These are phyloP conservation scores for Asterionellopsis glacialis DNA, from an alignment of 108 stramenopile genomes.

Conservation along the genomic window DNA sequence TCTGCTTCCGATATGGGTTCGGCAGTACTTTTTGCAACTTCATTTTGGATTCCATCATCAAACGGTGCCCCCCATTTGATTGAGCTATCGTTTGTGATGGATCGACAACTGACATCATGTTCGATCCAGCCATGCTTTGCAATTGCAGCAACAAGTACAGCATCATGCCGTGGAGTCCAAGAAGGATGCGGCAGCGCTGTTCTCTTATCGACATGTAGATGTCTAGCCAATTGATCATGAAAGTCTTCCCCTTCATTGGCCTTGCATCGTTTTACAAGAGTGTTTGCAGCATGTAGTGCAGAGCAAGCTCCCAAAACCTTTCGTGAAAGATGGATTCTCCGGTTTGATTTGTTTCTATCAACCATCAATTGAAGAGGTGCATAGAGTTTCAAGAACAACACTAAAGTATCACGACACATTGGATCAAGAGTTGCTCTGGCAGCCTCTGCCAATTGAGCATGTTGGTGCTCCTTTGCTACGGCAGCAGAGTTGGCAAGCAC, in stretches of 20 bases:
- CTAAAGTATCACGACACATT: conserved; percentile 33
- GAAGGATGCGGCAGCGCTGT: conserved; percentile 62
- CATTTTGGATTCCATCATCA: conserved; percentile 16
- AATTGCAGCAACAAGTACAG: conserved; percentile 57
- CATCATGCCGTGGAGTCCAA: conserved; percentile 73
- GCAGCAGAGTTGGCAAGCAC: conserved; percentile 30
- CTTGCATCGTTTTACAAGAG: conserved; percentile 2
- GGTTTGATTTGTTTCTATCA: conserved; percentile 42
- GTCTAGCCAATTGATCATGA: not conserved
- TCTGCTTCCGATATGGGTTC: conserved; percentile 3
- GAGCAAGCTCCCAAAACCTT: conserved; percentile 29
- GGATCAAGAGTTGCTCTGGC: conserved; percentile 11
- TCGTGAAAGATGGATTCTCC: conserved; percentile 35
- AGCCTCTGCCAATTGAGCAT: conserved; percentile 18
- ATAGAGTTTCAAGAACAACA: conserved; percentile 42
- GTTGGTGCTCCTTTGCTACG: conserved; percentile 6
- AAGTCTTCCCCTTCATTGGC: not conserved
- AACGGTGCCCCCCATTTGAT: conserved; percentile 76
- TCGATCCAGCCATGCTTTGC: conserved; percentile 85
- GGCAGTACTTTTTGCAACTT: conserved; percentile 5
- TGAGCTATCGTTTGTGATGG: conserved; percentile 44
- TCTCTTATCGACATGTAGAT: conserved; percentile 17
- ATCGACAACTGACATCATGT: conserved; percentile 29
- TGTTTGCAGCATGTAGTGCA: conserved; percentile 21
- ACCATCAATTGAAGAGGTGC: conserved; percentile 66